These are phyloP conservation scores for Iberis amara DNA, from an alignment of 441 rosid species.

Conservation along the genomic window DNA sequence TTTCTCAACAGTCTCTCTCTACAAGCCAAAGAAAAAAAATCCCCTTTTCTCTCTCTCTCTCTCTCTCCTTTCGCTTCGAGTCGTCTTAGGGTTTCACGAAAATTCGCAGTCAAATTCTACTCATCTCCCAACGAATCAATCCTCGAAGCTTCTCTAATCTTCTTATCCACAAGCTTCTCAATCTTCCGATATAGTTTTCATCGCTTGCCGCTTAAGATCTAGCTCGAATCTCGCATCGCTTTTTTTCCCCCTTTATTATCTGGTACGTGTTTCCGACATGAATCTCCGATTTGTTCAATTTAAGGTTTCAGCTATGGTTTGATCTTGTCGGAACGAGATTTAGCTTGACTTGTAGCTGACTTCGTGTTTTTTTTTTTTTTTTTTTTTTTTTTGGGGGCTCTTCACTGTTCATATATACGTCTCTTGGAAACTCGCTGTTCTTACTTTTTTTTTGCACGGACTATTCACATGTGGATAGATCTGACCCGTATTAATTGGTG, in stretches of 20 bases:
- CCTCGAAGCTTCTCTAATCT: constrained; percentile 8
- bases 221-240: constrained; percentile 29
- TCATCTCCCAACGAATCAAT: constrained; percentile 37
- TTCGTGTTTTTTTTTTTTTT: constrained; percentile 8
- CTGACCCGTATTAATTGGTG: constrained; percentile 35
- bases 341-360: constrained; percentile 27
- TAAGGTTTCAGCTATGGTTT: constrained; percentile 25
- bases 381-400: constrained; percentile 13
- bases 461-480: constrained; percentile 36
- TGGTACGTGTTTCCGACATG: constrained; percentile 39
- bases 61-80: background rate
- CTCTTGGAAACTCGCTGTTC: constrained; percentile 29
- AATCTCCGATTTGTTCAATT: constrained; percentile 29
- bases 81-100: constrained; percentile 61
- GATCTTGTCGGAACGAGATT: constrained; percentile 27
- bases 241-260: constrained; percentile 2
- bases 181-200: constrained; percentile 34
- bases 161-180: constrained; percentile 32
- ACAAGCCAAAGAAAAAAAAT: constrained; percentile 26
- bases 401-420: constrained; percentile 58
- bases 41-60: constrained; percentile 29
- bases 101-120: constrained; percentile 61
- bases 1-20: constrained; percentile 26
- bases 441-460: constrained; percentile 29
- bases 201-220: constrained; percentile 47